phyloP scores from a whole-genome alignment of 2,329 filamentous ascomycete genomes.

The Colletotrichum plurivorum region DNA sequence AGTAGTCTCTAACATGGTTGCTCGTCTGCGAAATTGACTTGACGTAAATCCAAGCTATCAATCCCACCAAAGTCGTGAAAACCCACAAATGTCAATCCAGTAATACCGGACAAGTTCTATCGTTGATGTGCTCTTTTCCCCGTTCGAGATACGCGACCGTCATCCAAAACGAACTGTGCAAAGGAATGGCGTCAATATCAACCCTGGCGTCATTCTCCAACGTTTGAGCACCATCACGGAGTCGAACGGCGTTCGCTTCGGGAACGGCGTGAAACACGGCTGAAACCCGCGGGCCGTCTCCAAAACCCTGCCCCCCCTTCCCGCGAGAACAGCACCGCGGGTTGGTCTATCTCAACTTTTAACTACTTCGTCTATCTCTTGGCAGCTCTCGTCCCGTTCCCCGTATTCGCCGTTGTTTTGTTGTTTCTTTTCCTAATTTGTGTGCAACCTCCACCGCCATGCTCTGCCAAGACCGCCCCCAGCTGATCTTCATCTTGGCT shows the following conservation, averaged over 20 bases:
- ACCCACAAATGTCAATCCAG: too few relatives aligned
- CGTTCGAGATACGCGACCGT: too few relatives aligned
- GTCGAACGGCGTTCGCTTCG: not conserved
- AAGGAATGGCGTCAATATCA: too few relatives aligned
- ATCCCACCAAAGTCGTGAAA: too few relatives aligned
- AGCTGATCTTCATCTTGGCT: conserved; percentile 27
- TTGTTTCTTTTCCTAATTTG: not conserved
- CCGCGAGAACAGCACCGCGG: not conserved
- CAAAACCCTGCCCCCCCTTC: not conserved
- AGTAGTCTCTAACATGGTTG: too few relatives aligned
- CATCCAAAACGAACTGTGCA: too few relatives aligned
- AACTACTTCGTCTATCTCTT: not conserved
- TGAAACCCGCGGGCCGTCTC: conserved; percentile 27
- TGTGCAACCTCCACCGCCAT: conserved; percentile 19
- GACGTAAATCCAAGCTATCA: too few relatives aligned
- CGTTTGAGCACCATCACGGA: not conserved
- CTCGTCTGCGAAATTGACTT: too few relatives aligned
- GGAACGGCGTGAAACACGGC: conserved; percentile 19
- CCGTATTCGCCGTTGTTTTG: not conserved
- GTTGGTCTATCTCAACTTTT: not conserved
- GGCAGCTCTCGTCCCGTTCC: not conserved
- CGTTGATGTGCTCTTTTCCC: too few relatives aligned
- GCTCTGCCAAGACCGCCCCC: conserved; percentile 32
- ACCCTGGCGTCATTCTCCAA: too few relatives aligned
- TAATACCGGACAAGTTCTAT: too few relatives aligned